phyloP scores from a whole-genome alignment of 768 basidiomycete genomes.

The Termitomyces sp. region DNA sequence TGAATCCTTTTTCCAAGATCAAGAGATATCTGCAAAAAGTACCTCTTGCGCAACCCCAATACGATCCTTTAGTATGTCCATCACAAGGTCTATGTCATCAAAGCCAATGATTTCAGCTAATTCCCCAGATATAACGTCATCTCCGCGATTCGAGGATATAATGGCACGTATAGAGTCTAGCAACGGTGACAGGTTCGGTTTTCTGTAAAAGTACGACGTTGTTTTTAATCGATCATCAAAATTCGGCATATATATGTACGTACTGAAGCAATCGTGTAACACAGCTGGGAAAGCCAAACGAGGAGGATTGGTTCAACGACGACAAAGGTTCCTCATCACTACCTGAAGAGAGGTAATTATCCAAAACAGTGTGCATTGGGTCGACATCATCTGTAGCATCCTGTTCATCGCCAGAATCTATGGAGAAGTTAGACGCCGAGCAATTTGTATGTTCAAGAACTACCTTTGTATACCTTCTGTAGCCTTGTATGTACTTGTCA shows the following conservation, averaged over 20 bases:
- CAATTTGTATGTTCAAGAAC: too few relatives aligned
- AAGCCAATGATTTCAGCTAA: conserved; percentile 80
- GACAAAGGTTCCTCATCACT: neutral
- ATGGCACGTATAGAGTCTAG: conserved; percentile 28
- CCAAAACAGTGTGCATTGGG: conserved; percentile 27
- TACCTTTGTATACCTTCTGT: conserved; percentile 7
- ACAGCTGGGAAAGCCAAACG: conserved; percentile 3
- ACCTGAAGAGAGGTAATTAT: conserved; percentile 18
- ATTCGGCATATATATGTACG: conserved; percentile 10
- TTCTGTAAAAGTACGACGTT: conserved; percentile 15
- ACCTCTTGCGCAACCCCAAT: conserved; percentile 35
- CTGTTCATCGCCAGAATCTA: conserved; percentile 6
- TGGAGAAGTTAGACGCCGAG: neutral
- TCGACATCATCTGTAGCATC: conserved; percentile 10
- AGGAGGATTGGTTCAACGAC: neutral
- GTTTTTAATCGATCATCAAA: neutral
- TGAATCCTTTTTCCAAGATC: neutral
- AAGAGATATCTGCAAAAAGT: neutral
- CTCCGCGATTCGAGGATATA: conserved; percentile 43
- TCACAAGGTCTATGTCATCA: conserved; percentile 76
- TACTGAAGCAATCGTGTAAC: conserved; percentile 20
- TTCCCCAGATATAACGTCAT: conserved; percentile 75
- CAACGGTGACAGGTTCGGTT: conserved; percentile 21
- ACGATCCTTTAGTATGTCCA: conserved; percentile 63
- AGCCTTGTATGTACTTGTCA: conserved; percentile 8